Conservation (phyloP, 2,329 filamentous ascomycete species). For the Fusarium xyrophilum region DNA sequence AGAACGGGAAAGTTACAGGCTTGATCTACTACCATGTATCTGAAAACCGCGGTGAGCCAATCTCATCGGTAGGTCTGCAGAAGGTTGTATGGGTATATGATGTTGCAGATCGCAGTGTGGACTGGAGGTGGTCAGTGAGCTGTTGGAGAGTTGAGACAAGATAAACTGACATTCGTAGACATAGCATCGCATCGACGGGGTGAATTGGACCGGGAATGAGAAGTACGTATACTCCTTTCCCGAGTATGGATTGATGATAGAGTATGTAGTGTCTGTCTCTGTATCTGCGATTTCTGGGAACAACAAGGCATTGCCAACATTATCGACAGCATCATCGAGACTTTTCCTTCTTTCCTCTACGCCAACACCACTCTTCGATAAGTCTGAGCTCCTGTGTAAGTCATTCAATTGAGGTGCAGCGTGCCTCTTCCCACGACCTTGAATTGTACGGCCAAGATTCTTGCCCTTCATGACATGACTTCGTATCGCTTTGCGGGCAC, state of each 20-base stretch:
- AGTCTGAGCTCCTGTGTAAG: not conserved
- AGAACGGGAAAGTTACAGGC: too few relatives aligned
- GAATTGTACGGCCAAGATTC: constrained; percentile 31
- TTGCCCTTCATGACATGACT: constrained; percentile 39
- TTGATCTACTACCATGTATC: constrained; percentile 27
- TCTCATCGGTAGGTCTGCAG: constrained; percentile 21
- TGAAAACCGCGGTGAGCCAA: constrained; percentile 29
- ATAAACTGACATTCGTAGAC: constrained; percentile 31
- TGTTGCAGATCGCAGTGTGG: constrained; percentile 21
- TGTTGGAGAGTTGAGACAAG: not conserved
- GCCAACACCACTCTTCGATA: rapidly evolving
- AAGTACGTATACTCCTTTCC: constrained; percentile 33
- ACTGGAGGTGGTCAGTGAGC: constrained; percentile 12
- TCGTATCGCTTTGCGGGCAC: constrained; percentile 27
- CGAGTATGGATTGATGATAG: constrained; percentile 8
- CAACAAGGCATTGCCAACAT: not conserved
- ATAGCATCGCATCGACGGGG: constrained; percentile 27
- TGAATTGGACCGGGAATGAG: constrained; percentile 33
- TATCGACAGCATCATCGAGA: not conserved
- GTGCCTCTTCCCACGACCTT: constrained; percentile 29
- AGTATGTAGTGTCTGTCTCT: constrained; percentile 1
- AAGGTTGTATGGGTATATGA: constrained; percentile 28
- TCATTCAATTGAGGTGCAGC: not conserved
- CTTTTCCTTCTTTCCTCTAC: not conserved
- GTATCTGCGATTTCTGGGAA: constrained; percentile 22